phyloP scores from a whole-genome alignment of 192 early-diverging fungal genomes.

The Gamsiella multidivaricata region DNA sequence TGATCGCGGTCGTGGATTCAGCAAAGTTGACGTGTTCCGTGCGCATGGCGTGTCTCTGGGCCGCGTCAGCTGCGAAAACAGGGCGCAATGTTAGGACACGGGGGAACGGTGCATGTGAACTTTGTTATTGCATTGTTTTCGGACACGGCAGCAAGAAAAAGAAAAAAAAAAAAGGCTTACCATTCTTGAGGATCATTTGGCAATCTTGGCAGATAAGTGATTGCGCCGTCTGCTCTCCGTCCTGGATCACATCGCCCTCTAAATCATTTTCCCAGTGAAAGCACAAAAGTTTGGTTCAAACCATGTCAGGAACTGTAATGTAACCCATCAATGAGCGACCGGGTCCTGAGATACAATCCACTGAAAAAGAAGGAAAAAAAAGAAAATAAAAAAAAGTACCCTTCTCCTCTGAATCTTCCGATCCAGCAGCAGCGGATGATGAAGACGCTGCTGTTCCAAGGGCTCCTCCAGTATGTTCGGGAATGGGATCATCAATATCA shows the following conservation, averaged over 20 bases:
- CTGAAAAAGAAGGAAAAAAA: conserved; percentile 4
- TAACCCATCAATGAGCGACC: too few species aligned
- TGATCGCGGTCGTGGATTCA: conserved; percentile 79
- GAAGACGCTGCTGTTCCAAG: conserved; percentile 29
- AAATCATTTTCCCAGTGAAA: conserved; percentile 9
- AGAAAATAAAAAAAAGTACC: not conserved
- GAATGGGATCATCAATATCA: conserved; percentile 65
- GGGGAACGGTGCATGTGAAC: too few species aligned
- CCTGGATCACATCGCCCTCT: conserved; percentile 71
- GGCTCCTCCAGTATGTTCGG: conserved; percentile 53
- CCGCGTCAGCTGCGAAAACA: conserved; percentile 64
- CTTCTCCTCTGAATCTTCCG: conserved; percentile 46
- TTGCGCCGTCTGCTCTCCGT: conserved; percentile 81
- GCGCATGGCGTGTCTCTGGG: conserved; percentile 80
- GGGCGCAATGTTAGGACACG: not conserved
- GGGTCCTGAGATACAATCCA: too few species aligned
- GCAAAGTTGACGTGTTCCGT: conserved; percentile 80
- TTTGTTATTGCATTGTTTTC: too few species aligned
- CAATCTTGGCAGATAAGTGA: conserved; percentile 87
- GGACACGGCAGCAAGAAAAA: not conserved
- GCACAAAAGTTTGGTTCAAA: conserved; percentile 1
- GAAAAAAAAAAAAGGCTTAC: conserved; percentile 50
- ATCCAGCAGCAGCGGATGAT: conserved; percentile 16
- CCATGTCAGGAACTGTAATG: too few species aligned
- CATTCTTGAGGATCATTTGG: conserved; percentile 79